These are phyloP conservation scores for Trametes meyenii DNA, from an alignment of 768 basidiomycete species.

Conservation along the genomic window DNA sequence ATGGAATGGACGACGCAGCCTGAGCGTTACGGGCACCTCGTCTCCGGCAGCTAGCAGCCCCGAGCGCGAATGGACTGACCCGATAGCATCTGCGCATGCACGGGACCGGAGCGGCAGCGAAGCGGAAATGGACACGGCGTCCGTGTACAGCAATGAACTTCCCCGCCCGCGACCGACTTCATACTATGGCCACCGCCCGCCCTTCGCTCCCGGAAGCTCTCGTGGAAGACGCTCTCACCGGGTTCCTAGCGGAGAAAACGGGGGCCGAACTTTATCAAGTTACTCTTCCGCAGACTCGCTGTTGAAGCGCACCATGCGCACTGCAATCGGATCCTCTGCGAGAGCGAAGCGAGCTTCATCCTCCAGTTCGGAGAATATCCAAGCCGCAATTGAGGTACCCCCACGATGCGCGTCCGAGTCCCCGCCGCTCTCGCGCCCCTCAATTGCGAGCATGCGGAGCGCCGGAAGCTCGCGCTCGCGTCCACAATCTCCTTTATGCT, in stretches of 20 bases:
- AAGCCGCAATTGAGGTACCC: neutral
- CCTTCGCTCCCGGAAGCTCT: neutral
- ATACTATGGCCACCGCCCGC: neutral
- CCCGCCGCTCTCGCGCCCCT: conserved; percentile 17
- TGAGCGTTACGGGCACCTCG: neutral
- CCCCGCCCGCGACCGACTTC: conserved; percentile 2
- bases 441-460: conserved; percentile 15
- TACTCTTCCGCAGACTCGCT: conserved; percentile 34
- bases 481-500: conserved; percentile 14
- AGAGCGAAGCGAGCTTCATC: conserved; percentile 12
- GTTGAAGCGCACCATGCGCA: conserved; percentile 25
- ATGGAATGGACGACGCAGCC: conserved; percentile 6
- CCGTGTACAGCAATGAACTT: conserved; percentile 13
- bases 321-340: conserved; percentile 8
- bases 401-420: conserved; percentile 13
- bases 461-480: neutral
- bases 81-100: neutral
- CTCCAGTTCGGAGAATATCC: conserved; percentile 9
- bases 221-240: neutral
- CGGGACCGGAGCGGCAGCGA: conserved; percentile 14
- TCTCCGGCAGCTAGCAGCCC: neutral
- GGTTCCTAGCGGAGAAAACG: neutral
- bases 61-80: neutral
- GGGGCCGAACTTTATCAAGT: conserved; percentile 24
- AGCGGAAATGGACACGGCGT: conserved; percentile 2